Evolutionary conservation across 208 protist genomes (phyloP).

Genomic region (Leishmania tropica): DNA sequence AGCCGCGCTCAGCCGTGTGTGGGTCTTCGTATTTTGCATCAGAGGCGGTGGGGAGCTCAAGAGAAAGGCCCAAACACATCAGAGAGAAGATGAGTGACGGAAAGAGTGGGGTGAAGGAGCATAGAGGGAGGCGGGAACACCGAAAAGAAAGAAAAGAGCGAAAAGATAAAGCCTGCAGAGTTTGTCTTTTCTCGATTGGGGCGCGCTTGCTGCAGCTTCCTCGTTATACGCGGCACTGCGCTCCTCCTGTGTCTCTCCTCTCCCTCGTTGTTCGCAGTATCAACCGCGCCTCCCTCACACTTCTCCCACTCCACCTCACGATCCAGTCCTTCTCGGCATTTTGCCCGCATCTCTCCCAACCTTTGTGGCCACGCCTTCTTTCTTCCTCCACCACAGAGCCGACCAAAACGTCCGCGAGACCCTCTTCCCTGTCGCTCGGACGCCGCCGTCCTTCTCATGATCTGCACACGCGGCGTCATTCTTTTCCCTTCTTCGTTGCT

Average conservation of each 20-base stretch:
- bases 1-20: neutral
- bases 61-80: neutral
- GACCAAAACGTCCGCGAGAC: neutral
- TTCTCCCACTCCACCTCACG: neutral
- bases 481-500: neutral
- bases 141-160: neutral
- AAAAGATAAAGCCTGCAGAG: neutral
- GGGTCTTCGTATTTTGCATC: neutral
- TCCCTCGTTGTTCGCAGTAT: neutral
- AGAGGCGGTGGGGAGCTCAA: neutral
- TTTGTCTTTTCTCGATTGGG: too few species aligned
- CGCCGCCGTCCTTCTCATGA: neutral
- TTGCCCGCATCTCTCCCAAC: neutral
- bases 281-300: neutral
- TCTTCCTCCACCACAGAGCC: neutral
- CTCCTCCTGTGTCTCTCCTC: neutral
- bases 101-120: neutral
- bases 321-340: neutral
- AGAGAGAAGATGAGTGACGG: neutral
- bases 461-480: neutral
- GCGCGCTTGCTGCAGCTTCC: neutral
- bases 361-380: neutral
- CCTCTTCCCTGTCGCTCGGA: neutral
- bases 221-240: neutral
- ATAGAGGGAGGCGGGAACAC: neutral